phyloP scores from a whole-genome alignment of 257 asterid genomes.

The Fraxinus anomala region DNA sequence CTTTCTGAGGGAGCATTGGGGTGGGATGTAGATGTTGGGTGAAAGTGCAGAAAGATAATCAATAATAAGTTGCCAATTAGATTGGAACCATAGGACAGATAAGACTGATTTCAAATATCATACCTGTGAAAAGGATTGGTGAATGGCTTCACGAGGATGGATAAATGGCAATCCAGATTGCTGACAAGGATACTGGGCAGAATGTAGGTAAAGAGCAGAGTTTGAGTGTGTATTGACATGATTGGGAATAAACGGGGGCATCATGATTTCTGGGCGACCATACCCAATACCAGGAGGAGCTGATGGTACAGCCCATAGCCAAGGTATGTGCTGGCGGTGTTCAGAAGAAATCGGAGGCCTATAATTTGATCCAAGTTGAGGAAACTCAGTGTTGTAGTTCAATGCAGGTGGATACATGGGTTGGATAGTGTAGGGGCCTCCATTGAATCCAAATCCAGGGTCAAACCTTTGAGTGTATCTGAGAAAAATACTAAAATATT shows the following conservation, averaged over 20 bases:
- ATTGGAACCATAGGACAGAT: constrained; percentile 8
- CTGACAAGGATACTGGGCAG: constrained; percentile 84
- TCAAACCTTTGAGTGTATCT: constrained; percentile 97
- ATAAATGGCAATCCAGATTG: constrained; percentile 74
- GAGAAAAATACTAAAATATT: constrained; percentile 23
- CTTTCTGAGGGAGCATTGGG: not conserved
- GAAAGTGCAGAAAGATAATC: constrained; percentile 12
- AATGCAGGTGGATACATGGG: constrained; percentile 95
- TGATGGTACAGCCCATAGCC: constrained; percentile 69
- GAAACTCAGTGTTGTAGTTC: constrained; percentile 88
- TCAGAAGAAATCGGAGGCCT: constrained; percentile 68
- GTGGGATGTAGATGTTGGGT: not conserved
- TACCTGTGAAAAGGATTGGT: constrained; percentile 88
- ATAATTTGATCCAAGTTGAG: constrained; percentile 81
- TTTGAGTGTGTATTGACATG: constrained; percentile 65
- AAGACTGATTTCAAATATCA: constrained; percentile 3
- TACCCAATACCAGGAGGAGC: constrained; percentile 73
- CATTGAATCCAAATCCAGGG: constrained; percentile 91
- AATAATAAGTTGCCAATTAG: not conserved
- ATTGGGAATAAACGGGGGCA: constrained; percentile 70
- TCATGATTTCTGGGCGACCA: constrained; percentile 72
- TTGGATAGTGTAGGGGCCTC: constrained; percentile 79
- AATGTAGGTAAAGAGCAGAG: constrained; percentile 63
- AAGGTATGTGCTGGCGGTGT: constrained; percentile 79
- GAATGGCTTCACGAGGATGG: constrained; percentile 85